These are phyloP conservation scores for Perkinsus olseni DNA, from an alignment of 169 alveolate genomes.

Conservation along the genomic window DNA sequence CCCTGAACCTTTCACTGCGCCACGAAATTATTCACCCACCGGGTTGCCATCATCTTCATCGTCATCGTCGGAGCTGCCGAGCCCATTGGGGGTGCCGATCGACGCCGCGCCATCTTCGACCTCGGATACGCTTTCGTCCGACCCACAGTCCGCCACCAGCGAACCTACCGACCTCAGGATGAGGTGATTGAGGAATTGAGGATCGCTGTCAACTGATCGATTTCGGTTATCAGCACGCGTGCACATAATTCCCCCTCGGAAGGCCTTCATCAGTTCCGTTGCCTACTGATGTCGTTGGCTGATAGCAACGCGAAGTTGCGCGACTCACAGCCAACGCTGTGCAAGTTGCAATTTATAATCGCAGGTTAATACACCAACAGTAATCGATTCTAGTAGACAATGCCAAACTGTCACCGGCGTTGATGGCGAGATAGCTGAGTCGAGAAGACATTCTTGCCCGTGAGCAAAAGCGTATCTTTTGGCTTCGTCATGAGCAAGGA, in stretches of 20 bases:
- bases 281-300: no score
- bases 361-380: no score
- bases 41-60: not conserved
- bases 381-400: no score
- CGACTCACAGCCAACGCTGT: no score
- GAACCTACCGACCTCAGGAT: not conserved
- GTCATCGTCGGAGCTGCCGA: not conserved
- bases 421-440: no score
- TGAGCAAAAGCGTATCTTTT: not conserved
- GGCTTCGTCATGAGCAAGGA: not conserved
- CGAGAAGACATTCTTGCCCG: no score
- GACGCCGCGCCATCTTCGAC: no score
- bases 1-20: not conserved
- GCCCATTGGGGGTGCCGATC: not conserved
- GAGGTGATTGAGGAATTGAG: not conserved
- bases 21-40: not conserved
- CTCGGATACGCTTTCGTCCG: not conserved
- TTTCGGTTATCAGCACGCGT: not conserved
- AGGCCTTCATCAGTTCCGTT: no score
- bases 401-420: no score
- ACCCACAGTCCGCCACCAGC: not conserved
- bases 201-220: not conserved
- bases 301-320: no score
- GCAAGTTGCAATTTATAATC: no score
- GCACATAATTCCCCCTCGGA: no score